Evolutionary conservation across 768 basidiomycete genomes (phyloP).

Genomic region (Flagelloscypha sp.): DNA sequence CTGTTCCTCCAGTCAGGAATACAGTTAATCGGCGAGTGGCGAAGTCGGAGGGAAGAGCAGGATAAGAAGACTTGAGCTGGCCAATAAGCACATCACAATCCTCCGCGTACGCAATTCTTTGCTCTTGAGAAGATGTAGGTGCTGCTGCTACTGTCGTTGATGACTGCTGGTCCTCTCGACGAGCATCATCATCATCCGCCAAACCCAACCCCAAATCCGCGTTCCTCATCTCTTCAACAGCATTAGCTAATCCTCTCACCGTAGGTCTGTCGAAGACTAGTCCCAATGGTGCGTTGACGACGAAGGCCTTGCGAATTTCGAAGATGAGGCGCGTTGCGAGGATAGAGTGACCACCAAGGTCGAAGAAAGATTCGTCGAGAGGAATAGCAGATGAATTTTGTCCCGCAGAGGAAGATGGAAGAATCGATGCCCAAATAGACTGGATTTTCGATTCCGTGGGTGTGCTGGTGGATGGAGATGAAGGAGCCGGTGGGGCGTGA

Average conservation of each 20-base stretch:
- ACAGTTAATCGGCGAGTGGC: slow-evolving; percentile 52
- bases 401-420: slow-evolving; percentile 76
- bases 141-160: slow-evolving; percentile 15
- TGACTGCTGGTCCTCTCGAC: neutral
- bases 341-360: slow-evolving; percentile 97
- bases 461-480: slow-evolving; percentile 29
- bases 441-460: slow-evolving; percentile 75
- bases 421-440: slow-evolving; percentile 74
- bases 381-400: slow-evolving; percentile 75
- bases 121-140: too few relatives aligned
- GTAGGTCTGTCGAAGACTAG: slow-evolving; percentile 90
- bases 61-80: slow-evolving; percentile 53
- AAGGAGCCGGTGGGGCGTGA: slow-evolving; percentile 27
- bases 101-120: slow-evolving; percentile 69
- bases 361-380: slow-evolving; percentile 93
- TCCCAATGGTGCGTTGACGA: slow-evolving; percentile 84
- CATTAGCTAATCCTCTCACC: slow-evolving; percentile 63
- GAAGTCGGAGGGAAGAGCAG: slow-evolving; percentile 51
- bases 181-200: slow-evolving; percentile 15
- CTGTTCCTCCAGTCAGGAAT: slow-evolving; percentile 95
- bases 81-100: slow-evolving; percentile 63
- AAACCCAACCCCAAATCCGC: slow-evolving; percentile 70
- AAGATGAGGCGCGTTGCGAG: slow-evolving; percentile 96
- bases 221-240: slow-evolving; percentile 67
- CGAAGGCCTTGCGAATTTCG: slow-evolving; percentile 88